phyloP scores from a whole-genome alignment of 148 eudicot genomes.

The Fallopia convolvulus region DNA sequence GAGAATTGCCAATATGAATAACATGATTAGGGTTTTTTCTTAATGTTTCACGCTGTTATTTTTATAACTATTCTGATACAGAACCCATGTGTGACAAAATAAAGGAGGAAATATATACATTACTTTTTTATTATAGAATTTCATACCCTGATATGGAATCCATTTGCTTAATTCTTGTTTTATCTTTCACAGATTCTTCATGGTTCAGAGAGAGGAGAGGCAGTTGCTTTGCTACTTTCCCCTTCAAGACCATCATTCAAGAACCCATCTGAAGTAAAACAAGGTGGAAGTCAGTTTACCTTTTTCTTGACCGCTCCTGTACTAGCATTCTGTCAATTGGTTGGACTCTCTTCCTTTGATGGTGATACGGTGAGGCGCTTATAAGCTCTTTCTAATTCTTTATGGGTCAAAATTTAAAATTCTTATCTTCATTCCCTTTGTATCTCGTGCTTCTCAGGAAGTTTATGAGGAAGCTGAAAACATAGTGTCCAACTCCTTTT shows the following conservation, averaged over 20 bases:
- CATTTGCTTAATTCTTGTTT: not conserved
- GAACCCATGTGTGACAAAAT: not conserved
- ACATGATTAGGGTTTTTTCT: not conserved
- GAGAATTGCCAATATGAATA: slow-evolving; percentile 9
- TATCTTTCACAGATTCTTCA: slow-evolving; percentile 63
- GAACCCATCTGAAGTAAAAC: slow-evolving; percentile 40
- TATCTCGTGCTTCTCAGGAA: slow-evolving; percentile 37
- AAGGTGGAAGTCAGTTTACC: slow-evolving; percentile 82
- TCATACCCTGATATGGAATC: not conserved
- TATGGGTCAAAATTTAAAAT: not conserved
- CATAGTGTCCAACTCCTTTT: slow-evolving; percentile 57
- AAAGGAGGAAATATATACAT: not conserved
- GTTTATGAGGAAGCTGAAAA: slow-evolving; percentile 55
- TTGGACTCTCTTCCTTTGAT: slow-evolving; percentile 47
- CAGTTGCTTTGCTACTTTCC: slow-evolving; percentile 73
- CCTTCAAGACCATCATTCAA: slow-evolving; percentile 61
- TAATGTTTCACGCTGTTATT: not conserved
- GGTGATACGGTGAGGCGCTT: slow-evolving; percentile 41
- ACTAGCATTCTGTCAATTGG: slow-evolving; percentile 86
- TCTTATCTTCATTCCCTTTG: not conserved
- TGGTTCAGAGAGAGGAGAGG: slow-evolving; percentile 92
- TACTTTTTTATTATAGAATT: not conserved
- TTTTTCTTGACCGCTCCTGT: slow-evolving; percentile 83
- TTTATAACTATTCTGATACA: not conserved
- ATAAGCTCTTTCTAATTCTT: not conserved